Base-by-base conservation (phyloP, 2,329 filamentous ascomycete genomes). In the Sporothrix brasiliensis region DNA sequence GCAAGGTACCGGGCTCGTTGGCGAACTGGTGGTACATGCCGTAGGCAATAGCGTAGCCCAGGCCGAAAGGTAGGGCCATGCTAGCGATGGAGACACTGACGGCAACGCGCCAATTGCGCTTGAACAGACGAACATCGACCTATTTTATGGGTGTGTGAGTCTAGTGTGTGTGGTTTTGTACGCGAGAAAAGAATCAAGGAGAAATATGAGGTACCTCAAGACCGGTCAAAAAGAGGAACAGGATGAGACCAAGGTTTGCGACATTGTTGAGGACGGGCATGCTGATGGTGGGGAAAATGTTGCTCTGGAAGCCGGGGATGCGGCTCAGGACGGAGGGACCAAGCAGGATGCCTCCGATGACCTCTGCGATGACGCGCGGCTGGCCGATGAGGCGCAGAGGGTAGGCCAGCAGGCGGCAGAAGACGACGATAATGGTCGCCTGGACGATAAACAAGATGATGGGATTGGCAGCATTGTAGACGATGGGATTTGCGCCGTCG, bases 301-400 rank as follows among this genome's bases (percentile, higher is more conserved):
- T 84, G 2, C 83, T 80, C 67, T 87, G 84, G 81, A 97, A 97
- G 52, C 89, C 88, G 0, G 92, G 92, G 27, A 97, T 93, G 68
- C 91, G 89, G 76, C 93, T 93, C 88, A 97, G 91, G 27, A 96
- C 91, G 0, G 93, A 95, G 1, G 93, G 93, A 3, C 93, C 93
- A 1, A 97, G 85, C 50, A 97, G 79, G 75, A 94, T 91, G 71
- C 91, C 91, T 52, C 89, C 91, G 70, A 93, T 88, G 70, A 94
- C 91, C 82, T 93, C 91, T 67, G 91, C 90, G 53, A 75, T 75
- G 56, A 94, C 91, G 70, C 89, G 86, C 71, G 91, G 91, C 78
- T 93, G 91, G 74, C 89, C 87, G 53, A 92, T 82, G 74, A 88
- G 88, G 70, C 88, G 89, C 2, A 92, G 84, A 39, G 91, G 91